These are phyloP conservation scores for Suhomyces terraborum DNA, from an alignment of 1,139 yeast genomes.

Conservation along the genomic window DNA sequence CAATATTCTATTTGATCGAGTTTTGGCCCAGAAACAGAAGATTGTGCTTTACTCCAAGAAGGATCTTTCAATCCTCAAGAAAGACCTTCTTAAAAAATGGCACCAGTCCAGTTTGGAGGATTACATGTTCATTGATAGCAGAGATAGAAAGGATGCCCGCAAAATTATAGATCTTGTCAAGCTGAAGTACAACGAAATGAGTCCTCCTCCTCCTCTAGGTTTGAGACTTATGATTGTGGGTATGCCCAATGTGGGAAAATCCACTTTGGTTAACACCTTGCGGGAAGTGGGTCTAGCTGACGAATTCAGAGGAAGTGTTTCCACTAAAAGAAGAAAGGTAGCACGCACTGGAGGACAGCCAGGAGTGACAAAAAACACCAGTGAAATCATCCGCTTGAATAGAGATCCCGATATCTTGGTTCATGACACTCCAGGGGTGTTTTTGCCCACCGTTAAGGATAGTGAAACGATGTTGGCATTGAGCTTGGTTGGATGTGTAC, in stretches of 20 bases:
- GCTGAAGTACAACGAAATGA: slow-evolving; percentile 44
- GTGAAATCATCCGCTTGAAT: slow-evolving; percentile 70
- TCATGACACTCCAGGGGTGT: slow-evolving; percentile 92
- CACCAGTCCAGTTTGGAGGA: slow-evolving; percentile 52
- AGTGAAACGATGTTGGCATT: slow-evolving; percentile 74
- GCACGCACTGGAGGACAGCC: slow-evolving; percentile 88
- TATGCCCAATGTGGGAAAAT: slow-evolving; percentile 98
- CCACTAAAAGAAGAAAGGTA: slow-evolving; percentile 57
- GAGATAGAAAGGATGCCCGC: slow-evolving; percentile 52
- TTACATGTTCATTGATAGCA: slow-evolving; percentile 63
- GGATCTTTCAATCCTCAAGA: slow-evolving; percentile 48
- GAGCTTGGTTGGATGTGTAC: slow-evolving; percentile 78
- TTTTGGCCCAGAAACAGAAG: slow-evolving; percentile 59
- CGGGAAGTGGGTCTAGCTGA: slow-evolving; percentile 54
- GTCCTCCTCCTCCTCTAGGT: slow-evolving; percentile 82
- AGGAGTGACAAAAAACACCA: slow-evolving; percentile 83
- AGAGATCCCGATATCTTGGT: slow-evolving; percentile 67
- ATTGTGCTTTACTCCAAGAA: slow-evolving; percentile 69
- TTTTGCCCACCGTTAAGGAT: slow-evolving; percentile 71
- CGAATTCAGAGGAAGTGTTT: slow-evolving; percentile 23
- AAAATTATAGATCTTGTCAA: slow-evolving; percentile 53
- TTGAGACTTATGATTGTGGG: slow-evolving; percentile 78
- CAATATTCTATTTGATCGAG: slow-evolving; percentile 75
- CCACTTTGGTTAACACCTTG: slow-evolving; percentile 79
- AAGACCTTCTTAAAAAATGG: slow-evolving; percentile 49